Evolutionary conservation across 2,329 filamentous ascomycete species (phyloP), one percentile per base, ranked within the genome.

Genomic region (Periconia sp.): DNA sequence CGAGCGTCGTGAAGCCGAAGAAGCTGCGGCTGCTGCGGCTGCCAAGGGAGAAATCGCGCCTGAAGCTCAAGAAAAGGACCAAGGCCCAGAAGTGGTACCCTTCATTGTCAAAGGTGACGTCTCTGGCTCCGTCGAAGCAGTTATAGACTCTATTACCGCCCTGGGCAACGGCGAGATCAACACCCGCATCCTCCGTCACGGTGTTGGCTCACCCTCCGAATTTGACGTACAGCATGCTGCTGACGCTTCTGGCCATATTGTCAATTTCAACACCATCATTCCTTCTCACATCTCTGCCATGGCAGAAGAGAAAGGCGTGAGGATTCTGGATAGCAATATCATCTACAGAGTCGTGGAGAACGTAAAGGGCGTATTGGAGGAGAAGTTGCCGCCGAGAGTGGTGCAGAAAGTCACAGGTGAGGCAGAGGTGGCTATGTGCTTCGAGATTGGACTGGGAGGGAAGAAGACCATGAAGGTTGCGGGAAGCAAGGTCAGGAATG

Each of bases 31-130:
- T 19, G 51, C 57, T n/a, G 65, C 65, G 21, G 45, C 40, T 9
- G 51, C 49, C 7, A 42, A 54, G 10, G 59, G 57, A 5, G 56
- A 57, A 13, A 43, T 58, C 16, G 47, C 36, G 26, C 43, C 16
- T 17, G 57, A 68, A 23, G 70, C 79, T 6, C 76, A 77, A 36
- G 23, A 46, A 24, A 61, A 78, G 42, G 52, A 68, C 1, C 65
- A 71, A 21, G 78, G 79, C 0, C 77, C 79, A 11, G 74, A 78
- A 47, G 73, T 80, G 12, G 79, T 96, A 34, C 87, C 87, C 58
- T 94, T 97, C 70, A 83, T 94, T 45, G 78, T 99, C 73, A 96
- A 95, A 71, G 92, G 86, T 40, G 94, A 99, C 60, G 94, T 97
- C 13, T 88, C 87, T 48, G 94, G 94, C 25, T 97, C 92, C 0